Percentiles rank a stretch among this genome's conserved stretches.
phyloP scores from a whole-genome alignment of 805 yeast species.

The Kazachstania kunashirensis region DNA sequence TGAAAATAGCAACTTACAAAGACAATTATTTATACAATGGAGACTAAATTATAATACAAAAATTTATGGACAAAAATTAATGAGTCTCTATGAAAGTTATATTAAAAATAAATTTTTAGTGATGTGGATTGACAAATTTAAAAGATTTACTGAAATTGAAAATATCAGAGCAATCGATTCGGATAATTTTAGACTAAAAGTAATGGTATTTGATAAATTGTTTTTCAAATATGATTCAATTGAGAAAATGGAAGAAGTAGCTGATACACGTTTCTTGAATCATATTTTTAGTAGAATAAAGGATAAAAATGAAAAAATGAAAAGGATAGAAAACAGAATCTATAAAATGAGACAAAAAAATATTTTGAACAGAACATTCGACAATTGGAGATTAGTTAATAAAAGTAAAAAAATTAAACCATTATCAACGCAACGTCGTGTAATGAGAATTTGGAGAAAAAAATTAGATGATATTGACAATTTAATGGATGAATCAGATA shows the following conservation, averaged over 20 bases:
- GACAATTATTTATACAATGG: slow-evolving; percentile 15
- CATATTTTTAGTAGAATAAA: slow-evolving; percentile 10
- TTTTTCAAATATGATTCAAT: slow-evolving; percentile 10
- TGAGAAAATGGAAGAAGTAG: slow-evolving; percentile 13
- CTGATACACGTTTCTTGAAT: slow-evolving; percentile 20
- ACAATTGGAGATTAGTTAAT: neutral
- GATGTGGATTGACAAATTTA: slow-evolving; percentile 2
- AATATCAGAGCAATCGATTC: slow-evolving; percentile 8
- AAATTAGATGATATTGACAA: slow-evolving; percentile 7
- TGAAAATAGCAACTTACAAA: slow-evolving; percentile 3
- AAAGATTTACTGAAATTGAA: slow-evolving; percentile 1
- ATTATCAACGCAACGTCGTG: neutral
- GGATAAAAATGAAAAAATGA: neutral
- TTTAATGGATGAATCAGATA: slow-evolving; percentile 11
- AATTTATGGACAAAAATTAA: neutral
- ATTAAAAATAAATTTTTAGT: slow-evolving; percentile 5
- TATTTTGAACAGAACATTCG: neutral
- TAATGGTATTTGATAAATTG: slow-evolving; percentile 14
- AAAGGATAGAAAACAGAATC: neutral
- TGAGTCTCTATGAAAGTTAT: slow-evolving; percentile 5
- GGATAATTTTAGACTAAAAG: slow-evolving; percentile 10
- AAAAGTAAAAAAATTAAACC: neutral
- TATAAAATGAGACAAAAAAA: neutral
- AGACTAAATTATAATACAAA: slow-evolving; percentile 5
- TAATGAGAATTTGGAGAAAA: slow-evolving; percentile 1